Conservation (phyloP, 495 filamentous ascomycete species). For the Penicillium coffeae region DNA sequence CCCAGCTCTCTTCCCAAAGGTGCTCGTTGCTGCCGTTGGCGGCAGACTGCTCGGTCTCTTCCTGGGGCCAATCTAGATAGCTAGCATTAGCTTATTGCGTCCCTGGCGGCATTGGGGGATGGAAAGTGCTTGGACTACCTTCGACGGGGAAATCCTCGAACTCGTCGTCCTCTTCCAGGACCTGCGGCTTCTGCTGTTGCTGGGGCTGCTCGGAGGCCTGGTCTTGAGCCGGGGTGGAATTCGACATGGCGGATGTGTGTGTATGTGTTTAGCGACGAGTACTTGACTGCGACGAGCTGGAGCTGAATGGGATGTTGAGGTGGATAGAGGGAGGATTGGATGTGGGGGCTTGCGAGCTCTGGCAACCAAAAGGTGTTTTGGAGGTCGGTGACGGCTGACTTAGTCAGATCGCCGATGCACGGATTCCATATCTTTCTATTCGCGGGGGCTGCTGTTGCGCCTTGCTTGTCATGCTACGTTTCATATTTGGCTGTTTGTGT, state of each 20-base stretch:
- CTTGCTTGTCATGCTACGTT: no score
- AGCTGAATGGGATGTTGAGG: neutral
- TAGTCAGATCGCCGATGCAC: conserved; percentile 9
- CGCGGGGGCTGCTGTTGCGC: no score
- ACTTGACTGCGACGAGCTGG: neutral
- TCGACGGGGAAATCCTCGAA: conserved; percentile 99
- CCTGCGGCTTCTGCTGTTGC: conserved; percentile 55
- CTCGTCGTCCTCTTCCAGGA: conserved; percentile 95
- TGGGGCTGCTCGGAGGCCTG: conserved; percentile 42
- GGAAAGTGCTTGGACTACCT: conserved; percentile 49
- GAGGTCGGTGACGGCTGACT: conserved; percentile 13
- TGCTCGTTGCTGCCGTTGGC: conserved; percentile 60
- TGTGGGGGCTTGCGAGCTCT: neutral
- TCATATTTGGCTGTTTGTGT: no score
- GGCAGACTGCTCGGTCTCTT: conserved; percentile 75
- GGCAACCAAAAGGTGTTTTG: conserved; percentile 1
- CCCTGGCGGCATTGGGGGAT: neutral
- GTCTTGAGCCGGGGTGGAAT: conserved; percentile 29
- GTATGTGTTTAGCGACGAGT: conserved; percentile 13
- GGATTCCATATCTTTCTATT: neutral
- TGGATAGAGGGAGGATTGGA: conserved; percentile 1
- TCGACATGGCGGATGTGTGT: conserved; percentile 34
- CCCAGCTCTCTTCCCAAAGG: conserved; percentile 99
- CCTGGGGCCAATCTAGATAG: conserved; percentile 73
- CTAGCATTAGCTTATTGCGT: neutral